These are phyloP conservation scores for Phoma sp. DNA, from an alignment of 2,329 filamentous ascomycete species.

Conservation along the genomic window DNA sequence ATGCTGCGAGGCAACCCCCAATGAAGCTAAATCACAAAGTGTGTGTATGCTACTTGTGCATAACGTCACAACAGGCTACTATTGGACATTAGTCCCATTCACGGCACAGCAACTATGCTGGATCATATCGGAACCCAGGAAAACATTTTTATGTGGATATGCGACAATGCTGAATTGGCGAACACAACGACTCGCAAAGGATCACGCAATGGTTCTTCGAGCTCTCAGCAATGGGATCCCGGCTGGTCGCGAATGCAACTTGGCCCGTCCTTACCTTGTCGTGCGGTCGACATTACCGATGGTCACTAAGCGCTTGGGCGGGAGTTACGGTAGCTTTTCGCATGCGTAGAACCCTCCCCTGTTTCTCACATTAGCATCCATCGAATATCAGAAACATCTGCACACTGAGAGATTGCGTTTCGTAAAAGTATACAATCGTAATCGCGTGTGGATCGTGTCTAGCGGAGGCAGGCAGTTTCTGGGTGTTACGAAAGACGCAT, in stretches of 20 bases:
- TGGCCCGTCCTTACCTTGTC: background rate
- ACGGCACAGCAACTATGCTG: background rate
- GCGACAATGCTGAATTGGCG: background rate
- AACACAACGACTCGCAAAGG: background rate
- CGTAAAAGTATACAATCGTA: background rate
- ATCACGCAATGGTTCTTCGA: background rate
- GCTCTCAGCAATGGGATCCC: background rate
- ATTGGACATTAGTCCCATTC: constrained; percentile 3
- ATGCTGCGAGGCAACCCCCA: constrained; percentile 3
- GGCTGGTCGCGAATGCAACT: background rate
- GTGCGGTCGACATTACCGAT: background rate
- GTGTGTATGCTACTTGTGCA: constrained; percentile 1
- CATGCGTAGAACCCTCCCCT: background rate
- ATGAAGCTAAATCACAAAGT: constrained; percentile 8
- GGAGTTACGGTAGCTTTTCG: background rate
- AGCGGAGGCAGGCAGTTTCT: background rate
- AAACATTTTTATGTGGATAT: background rate
- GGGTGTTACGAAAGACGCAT: background rate
- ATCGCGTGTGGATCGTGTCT: background rate
- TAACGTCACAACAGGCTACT: constrained; percentile 1
- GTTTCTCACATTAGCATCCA: background rate
- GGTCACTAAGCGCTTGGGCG: background rate
- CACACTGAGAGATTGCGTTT: background rate
- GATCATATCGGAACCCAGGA: background rate
- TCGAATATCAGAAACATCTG: background rate